These are phyloP conservation scores for Phaeosphaeriaceae sp. DNA, from an alignment of 2,329 filamentous ascomycete species.

Conservation along the genomic window DNA sequence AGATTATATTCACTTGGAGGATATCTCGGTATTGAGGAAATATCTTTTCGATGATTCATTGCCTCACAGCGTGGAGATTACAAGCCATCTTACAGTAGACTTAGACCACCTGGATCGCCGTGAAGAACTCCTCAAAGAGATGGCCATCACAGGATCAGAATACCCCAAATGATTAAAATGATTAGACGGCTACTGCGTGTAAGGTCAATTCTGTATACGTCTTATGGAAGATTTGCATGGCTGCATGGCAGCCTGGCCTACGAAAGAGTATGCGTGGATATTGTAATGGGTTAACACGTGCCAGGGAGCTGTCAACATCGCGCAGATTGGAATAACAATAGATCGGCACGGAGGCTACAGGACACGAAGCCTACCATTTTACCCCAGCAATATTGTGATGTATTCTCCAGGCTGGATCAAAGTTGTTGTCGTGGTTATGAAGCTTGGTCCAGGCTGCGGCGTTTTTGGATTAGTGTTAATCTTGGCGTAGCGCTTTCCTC, in stretches of 20 bases:
- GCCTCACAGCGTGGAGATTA: background rate
- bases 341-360: too few species aligned
- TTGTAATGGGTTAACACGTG: too few species aligned
- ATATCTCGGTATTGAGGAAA: background rate
- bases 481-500: constrained; percentile 33
- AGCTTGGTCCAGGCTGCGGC: constrained; percentile 9
- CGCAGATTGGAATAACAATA: too few species aligned
- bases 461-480: constrained; percentile 26
- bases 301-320: too few species aligned
- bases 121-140: background rate
- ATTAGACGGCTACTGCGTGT: background rate
- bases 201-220: background rate
- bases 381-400: background rate
- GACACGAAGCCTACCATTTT: too few species aligned
- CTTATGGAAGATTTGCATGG: background rate
- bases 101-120: background rate
- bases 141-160: background rate
- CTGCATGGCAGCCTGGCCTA: too few species aligned
- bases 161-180: too few species aligned
- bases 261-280: too few species aligned
- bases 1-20: background rate
- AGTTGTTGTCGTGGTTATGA: constrained; percentile 6
- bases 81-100: background rate
- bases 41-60: background rate
- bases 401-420: background rate